Evolutionary conservation across 2,329 filamentous ascomycete species (phyloP).

Genomic region (Cordyceps fumosorosea): DNA sequence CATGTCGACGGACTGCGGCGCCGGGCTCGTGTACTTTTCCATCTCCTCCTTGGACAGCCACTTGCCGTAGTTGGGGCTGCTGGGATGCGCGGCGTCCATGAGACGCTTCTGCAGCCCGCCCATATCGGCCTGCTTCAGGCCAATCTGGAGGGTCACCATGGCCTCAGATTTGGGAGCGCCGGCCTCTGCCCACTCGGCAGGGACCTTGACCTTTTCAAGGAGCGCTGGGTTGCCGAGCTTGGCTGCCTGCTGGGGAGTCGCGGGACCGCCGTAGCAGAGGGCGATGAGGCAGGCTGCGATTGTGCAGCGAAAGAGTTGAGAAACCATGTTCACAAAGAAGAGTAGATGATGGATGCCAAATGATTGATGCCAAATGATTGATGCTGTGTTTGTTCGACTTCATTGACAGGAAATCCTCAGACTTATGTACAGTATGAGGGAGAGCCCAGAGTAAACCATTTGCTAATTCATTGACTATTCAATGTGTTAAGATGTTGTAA

Average conservation of each 20-base stretch:
- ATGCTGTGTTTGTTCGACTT: too few relatives aligned
- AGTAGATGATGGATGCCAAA: too few relatives aligned
- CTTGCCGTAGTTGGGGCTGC: conserved; percentile 20
- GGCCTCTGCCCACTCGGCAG: not conserved
- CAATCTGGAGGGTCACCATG: conserved; percentile 3
- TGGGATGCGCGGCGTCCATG: conserved; percentile 19
- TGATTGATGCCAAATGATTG: too few relatives aligned
- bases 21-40: conserved; percentile 19
- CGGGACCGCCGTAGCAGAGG: not conserved
- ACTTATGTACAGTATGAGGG: too few relatives aligned
- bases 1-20: conserved; percentile 15
- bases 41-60: conserved; percentile 19
- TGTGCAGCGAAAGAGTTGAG: too few relatives aligned
- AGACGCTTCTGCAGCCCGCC: conserved; percentile 20
- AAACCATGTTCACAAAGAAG: too few relatives aligned
- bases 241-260: not conserved
- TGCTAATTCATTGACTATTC: too few relatives aligned
- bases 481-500: too few relatives aligned
- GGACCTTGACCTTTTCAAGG: not conserved
- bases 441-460: too few relatives aligned
- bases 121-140: conserved; percentile 16
- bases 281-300: too few relatives aligned
- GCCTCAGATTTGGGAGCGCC: not conserved
- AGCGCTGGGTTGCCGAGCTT: not conserved
- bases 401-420: too few relatives aligned